Base-by-base conservation (phyloP, 139 green algal species). In the Chlorella sp. region DNA sequence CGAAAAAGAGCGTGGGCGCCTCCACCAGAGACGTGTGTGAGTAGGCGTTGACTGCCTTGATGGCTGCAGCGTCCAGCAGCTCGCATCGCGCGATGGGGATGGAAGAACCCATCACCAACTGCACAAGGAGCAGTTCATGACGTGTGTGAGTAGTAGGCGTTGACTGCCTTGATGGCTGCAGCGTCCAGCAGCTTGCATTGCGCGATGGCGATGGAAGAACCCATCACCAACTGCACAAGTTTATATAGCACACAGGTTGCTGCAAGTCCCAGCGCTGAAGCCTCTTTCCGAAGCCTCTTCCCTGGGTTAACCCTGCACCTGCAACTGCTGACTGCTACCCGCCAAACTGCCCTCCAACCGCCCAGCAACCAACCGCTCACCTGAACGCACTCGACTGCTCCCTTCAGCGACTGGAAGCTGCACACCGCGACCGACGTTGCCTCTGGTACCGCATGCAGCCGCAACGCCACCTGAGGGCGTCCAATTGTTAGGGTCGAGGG, bases 151-250 rank as follows among this genome's bases (percentile, higher is more conserved):
- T 90, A n/a, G n/a, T n/a, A 89, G 22, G n/a, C 27, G 74, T 92
- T 93, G 3, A 91, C 88, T 23, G 82, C 66, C 51, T 61, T 33
- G 3, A 86, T 69, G 6, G 71, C 36, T 1, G 78, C 29, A 31
- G 77, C 81, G 50, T 93, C 88, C 31, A 93, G 77, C 60, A 92
- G 71, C 76, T 93, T 88, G 5, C 90, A 80, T 3, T 85, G 80
- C 0, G 88, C 88, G 5, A 93, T 69, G 1, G 82, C 83, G n/a
- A 88, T 81, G 69, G 76, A 84, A 61, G n/a, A n/a, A n/a, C n/a
- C n/a, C n/a, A n/a, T n/a, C n/a, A n/a, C n/a, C n/a, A n/a, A n/a
- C n/a, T n/a, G n/a, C n/a, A n/a, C n/a, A n/a, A n/a, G n/a, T n/a
- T n/a, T n/a, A n/a, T n/a, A n/a, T n/a, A n/a, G n/a, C n/a, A n/a